Evolutionary conservation across 2,329 filamentous ascomycete species (phyloP), one percentile per base, ranked within the genome.

Genomic region (Diplocarpon rosae): DNA sequence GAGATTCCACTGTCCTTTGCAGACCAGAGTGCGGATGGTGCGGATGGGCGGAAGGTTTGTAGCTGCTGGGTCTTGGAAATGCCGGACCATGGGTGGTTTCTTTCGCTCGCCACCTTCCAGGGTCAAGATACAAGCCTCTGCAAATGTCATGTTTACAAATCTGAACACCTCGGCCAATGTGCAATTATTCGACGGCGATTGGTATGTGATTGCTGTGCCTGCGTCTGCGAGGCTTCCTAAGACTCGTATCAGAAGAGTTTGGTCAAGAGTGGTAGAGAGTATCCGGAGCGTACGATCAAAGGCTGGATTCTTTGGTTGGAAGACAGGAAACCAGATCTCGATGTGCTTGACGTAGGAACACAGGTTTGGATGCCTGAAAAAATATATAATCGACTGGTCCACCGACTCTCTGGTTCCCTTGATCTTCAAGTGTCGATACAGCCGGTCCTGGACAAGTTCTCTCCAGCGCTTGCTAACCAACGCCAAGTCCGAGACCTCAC

Each of bases 261-360:
- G 53, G 36, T 59, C 55, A 16, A 54, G 55, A 15, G 51, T 52
- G 0, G 51, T 53, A 4, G 53, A 47, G 15, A 56, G 54, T 29
- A 56, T 54, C 14, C 56, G 52, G 20, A 55, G 48, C 4, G 55
- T 53, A 17, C 53, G 52, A 42, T 57, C 53, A 35, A 52, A 55
- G 12, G 53, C 49, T 12, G 53, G 45, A 28, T 53, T 56, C 49
- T 59, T 60, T 35, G 55, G 65, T 13, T 71, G 69, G 65, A 70
- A 87, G 33, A 86, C 81, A 2, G 83, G 83, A 50, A 87, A 83
- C 81, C 83, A 87, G 34, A 86, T 70, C 62, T 87, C 83, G 47
- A 86, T 73, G 56, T 87, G 83, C 52, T 78, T 79, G 48, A 87
- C 76, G 53, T 85, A 77, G 8, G 64, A 54, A 15, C 74, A 70